Base-by-base conservation (phyloP, 768 basidiomycete species). In the Postia placenta region DNA sequence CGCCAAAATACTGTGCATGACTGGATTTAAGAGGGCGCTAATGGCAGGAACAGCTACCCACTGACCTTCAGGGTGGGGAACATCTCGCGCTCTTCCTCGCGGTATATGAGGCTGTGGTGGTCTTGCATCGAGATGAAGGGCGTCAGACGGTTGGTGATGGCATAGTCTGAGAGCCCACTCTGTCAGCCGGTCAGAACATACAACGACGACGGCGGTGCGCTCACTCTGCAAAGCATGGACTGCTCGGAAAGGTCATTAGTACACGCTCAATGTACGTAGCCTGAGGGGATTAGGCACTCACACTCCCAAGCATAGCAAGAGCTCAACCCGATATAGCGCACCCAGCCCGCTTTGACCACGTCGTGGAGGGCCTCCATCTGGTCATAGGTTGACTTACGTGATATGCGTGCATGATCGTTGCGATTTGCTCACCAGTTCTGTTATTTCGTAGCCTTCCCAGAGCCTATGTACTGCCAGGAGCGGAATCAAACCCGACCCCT, bases 81-180 rank as follows among this genome's bases (percentile, higher is more conserved):
- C 75, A 78, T 76, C 56, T 78, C 76, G 11, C 72, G 69, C 55
- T 79, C 81, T 56, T 83, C 81, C 59, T 83, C 81, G 40, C 81
- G 73, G 56, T 83, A 82, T 39, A 79, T 38, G 3, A 79, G 67
- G 46, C 60, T 74, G 58, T 82, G 74, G 56, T 78, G 74, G 62
- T 81, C 79, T 62, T 83, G 79, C 80, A 83, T 81, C 12, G 76
- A 75, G 64, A 81, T 76, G 65, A 83, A 82, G 2, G 74, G 76
- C 2, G 75, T 78, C 11, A 68, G 56, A 17, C 60, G 62, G 56
- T 74, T 64, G 15, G 58, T 52, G 49, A 72, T 64, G 2, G 72
- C 72, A 52, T 74, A 74, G 54, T 68, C 70, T 72, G 46, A 23
- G 24, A 15, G 9, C 7, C 30, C 9, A 33, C 30, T 33, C 30